Evolutionary conservation across 148 eudicot genomes (phyloP).

Genomic region (Nepenthes gracilis): DNA sequence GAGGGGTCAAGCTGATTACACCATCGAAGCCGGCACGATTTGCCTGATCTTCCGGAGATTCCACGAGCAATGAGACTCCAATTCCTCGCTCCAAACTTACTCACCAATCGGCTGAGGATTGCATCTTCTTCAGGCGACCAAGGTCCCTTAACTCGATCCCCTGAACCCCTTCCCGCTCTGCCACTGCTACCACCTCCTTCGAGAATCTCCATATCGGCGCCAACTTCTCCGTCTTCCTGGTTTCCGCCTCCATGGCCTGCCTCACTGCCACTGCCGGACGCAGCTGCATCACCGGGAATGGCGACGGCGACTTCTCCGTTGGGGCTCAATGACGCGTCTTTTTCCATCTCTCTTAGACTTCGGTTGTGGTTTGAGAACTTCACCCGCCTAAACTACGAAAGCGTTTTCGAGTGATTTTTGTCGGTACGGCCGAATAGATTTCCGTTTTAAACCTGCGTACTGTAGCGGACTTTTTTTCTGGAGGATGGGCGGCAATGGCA

Average conservation of each 20-base stretch:
- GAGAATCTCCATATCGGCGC: slow-evolving; percentile 1
- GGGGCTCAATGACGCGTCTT: background rate
- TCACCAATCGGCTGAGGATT: slow-evolving; percentile 34
- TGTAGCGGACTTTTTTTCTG: no score
- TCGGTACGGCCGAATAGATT: no score
- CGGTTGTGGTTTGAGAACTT: no score
- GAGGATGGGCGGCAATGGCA: no score
- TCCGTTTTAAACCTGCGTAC: no score
- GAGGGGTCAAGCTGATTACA: slow-evolving; percentile 64
- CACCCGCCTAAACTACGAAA: no score
- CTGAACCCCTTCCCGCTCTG: background rate
- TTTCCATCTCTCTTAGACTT: background rate
- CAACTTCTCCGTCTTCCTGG: slow-evolving; percentile 1
- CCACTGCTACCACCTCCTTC: background rate
- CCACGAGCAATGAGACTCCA: slow-evolving; percentile 58
- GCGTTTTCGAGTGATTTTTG: no score
- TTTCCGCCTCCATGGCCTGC: background rate
- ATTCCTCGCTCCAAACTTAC: slow-evolving; percentile 50
- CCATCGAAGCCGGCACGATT: slow-evolving; percentile 66
- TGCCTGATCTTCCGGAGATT: slow-evolving; percentile 61
- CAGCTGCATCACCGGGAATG: background rate
- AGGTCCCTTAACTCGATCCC: slow-evolving; percentile 47
- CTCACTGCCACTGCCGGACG: background rate
- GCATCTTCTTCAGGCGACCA: slow-evolving; percentile 63
- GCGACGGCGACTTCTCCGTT: background rate